These are phyloP conservation scores for Botrytis fabae DNA, from an alignment of 2,329 filamentous ascomycete species.

Conservation along the genomic window DNA sequence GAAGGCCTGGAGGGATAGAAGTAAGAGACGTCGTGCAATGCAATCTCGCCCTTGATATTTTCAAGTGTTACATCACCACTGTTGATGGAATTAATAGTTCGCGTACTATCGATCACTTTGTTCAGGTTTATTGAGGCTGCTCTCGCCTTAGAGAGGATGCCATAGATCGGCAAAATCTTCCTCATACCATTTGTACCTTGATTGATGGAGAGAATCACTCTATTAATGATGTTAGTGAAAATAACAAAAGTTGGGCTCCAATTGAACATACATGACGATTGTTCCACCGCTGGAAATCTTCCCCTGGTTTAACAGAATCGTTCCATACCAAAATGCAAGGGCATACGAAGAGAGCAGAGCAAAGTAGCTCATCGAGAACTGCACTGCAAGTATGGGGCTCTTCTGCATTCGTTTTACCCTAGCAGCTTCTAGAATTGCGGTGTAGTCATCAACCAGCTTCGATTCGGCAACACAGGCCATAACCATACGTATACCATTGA, in stretches of 20 bases:
- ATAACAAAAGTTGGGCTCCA: neutral
- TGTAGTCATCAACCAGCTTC: neutral
- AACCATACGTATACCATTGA: constrained; percentile 2
- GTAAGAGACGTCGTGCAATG: constrained; percentile 22
- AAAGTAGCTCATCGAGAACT: constrained; percentile 19
- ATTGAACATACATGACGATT: constrained; percentile 2
- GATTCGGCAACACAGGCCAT: constrained; percentile 16
- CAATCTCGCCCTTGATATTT: constrained; percentile 50
- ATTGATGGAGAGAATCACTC: constrained; percentile 14
- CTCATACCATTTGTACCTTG: constrained; percentile 16
- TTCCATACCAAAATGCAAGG: constrained; percentile 27
- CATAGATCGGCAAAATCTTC: constrained; percentile 6
- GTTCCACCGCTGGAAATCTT: constrained; percentile 12
- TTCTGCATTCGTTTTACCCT: constrained; percentile 6
- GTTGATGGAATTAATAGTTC: neutral
- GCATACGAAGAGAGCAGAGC: constrained; percentile 19
- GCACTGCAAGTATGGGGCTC: constrained; percentile 18
- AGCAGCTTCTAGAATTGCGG: neutral
- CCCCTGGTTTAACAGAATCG: constrained; percentile 7
- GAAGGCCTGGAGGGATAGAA: constrained; percentile 38
- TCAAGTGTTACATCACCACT: constrained; percentile 43
- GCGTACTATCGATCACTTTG: neutral
- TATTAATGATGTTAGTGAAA: neutral
- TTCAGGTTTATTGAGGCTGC: neutral
- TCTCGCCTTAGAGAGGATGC: constrained; percentile 8